phyloP scores from a whole-genome alignment of 2,329 filamentous ascomycete genomes.

The Elsinoe australis region DNA sequence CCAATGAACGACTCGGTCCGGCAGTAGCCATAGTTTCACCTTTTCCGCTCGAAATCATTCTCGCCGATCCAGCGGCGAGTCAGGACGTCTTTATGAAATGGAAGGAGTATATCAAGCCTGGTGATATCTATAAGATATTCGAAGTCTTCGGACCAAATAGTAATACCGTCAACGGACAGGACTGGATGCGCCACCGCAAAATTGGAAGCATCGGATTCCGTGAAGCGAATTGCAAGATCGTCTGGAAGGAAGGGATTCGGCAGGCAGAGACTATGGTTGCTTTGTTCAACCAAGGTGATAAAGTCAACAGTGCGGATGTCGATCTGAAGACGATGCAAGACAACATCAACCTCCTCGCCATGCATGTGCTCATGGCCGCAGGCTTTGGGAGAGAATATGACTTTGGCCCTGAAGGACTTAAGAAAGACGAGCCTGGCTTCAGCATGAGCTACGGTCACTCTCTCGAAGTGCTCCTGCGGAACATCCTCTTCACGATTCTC shows the following conservation, averaged over 20 bases:
- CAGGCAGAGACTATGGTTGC: slow-evolving; percentile 1
- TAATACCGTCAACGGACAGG: background rate
- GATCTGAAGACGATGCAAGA: background rate
- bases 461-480: background rate
- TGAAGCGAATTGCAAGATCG: slow-evolving; percentile 1
- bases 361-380: slow-evolving; percentile 7
- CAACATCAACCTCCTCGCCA: background rate
- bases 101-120: slow-evolving; percentile 1
- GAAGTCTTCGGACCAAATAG: background rate
- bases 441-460: slow-evolving; percentile 1
- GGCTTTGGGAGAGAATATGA: slow-evolving; percentile 4
- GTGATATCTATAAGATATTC: background rate
- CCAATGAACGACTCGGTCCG: background rate
- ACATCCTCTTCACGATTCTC: background rate
- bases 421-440: background rate
- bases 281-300: background rate
- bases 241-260: slow-evolving; percentile 4
- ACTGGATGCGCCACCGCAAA: slow-evolving; percentile 2
- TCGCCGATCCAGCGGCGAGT: background rate
- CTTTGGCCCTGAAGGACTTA: background rate
- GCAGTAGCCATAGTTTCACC: slow-evolving; percentile 2
- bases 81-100: background rate
- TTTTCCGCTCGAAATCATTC: background rate
- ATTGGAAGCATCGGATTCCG: background rate
- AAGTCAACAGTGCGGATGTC: background rate